phyloP scores from a whole-genome alignment of 371 early-diverging fungal genomes.

The Smittium mucronatum region DNA sequence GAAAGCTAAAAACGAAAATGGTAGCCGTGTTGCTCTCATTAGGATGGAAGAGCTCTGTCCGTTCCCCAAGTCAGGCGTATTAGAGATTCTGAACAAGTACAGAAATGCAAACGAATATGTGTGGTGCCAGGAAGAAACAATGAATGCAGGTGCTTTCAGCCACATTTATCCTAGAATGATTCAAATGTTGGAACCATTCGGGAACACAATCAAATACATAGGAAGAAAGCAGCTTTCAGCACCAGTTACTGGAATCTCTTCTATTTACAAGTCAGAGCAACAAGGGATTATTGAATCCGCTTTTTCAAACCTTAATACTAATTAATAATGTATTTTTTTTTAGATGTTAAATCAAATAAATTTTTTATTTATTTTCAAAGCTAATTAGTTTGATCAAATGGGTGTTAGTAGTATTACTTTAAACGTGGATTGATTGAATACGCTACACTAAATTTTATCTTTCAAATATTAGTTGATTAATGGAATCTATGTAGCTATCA shows the following conservation, averaged over 20 bases:
- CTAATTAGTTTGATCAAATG: too few species aligned
- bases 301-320: conserved; percentile 20
- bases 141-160: conserved; percentile 86
- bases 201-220: conserved; percentile 40
- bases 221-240: conserved; percentile 60
- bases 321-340: too few species aligned
- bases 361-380: too few species aligned
- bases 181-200: conserved; percentile 44
- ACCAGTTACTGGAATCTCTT: conserved; percentile 55
- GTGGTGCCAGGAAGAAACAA: conserved; percentile 92
- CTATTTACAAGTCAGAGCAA: conserved; percentile 44
- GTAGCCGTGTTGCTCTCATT: conserved; percentile 78
- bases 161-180: conserved; percentile 55
- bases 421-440: too few species aligned
- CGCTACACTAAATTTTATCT: too few species aligned
- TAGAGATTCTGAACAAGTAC: conserved; percentile 75
- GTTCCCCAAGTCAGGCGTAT: conserved; percentile 88
- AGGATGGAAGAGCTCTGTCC: conserved; percentile 90
- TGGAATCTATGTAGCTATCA: too few species aligned
- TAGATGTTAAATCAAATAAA: too few species aligned
- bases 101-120: conserved; percentile 69
- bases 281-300: conserved; percentile 20
- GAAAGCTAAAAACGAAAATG: conserved; percentile 38
- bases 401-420: too few species aligned
- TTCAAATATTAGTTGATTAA: too few species aligned